Base-by-base conservation (phyloP, 768 basidiomycete genomes). In the Termitomyces bulborhizus region DNA sequence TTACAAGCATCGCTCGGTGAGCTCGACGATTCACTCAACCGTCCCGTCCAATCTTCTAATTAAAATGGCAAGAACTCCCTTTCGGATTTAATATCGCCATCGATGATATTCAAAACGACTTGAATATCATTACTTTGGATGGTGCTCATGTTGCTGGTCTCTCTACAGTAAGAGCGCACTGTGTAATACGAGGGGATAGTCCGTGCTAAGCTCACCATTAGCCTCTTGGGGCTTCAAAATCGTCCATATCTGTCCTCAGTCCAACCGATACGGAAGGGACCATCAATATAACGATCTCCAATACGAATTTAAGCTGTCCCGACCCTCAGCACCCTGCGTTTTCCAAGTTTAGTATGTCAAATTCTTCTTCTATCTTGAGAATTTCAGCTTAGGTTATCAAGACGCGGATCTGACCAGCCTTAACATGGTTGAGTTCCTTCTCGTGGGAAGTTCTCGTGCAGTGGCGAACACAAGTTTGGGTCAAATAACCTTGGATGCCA, bases 71-170 rank as follows among this genome's bases (percentile, higher is more conserved):
- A 86, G 85, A 77, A 58, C 69, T 90, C 37, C 88, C 88, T 32
- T 90, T 90, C 57, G 88, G 88, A 9, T 90, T 90, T 66, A 69
- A 69, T 27, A 7, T 88, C 16, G 69, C 71, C 1, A 80, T 89
- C 50, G 76, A 72, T 29, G 66, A 85, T 56, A 88, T 90, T 32
- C 71, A 79, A 63, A 89, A 90, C 61, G 68, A 75, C 32, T 88
- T 90, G 62, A 79, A 76, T 24, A 82, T 90, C 58, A 71, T 79
- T 24, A 76, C 73, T 4, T 11, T 40, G 61, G 77, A 82, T 59
- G 76, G 77, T 27, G 68, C 66, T 6, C 66, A 70, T 26, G 79
- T 87, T 3, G 85, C 83, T 18, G 79, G 77, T 9, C 73, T 90
- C 49, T 75, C 78, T 18, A 88, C 83, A 57, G 85, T 85, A 47